These are phyloP conservation scores for Diaporthe sp. DNA, from an alignment of 2,329 filamentous ascomycete species.

Conservation along the genomic window DNA sequence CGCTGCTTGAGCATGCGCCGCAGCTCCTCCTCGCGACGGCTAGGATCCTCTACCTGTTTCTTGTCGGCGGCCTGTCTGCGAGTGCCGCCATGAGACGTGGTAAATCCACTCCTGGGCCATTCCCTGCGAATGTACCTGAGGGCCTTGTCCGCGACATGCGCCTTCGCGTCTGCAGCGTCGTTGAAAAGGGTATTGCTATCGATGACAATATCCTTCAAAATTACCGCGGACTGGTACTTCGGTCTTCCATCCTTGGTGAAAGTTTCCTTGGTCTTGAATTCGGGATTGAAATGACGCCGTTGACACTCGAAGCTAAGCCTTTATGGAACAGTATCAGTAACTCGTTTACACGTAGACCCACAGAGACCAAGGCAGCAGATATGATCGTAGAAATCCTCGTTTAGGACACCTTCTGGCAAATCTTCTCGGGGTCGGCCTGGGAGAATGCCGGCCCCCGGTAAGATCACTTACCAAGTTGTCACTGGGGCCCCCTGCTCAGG, in stretches of 20 bases:
- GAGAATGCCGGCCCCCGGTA: too few species aligned
- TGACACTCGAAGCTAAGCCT: slow-evolving; percentile 42
- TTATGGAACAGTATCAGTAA: neutral
- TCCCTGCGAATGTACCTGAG: slow-evolving; percentile 31
- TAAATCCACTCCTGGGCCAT: slow-evolving; percentile 4
- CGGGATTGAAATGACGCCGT: slow-evolving; percentile 43
- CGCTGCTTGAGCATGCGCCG: slow-evolving; percentile 32
- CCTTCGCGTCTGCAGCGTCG: slow-evolving; percentile 31
- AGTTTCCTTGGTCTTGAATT: neutral
- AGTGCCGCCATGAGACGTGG: neutral
- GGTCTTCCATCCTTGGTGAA: slow-evolving; percentile 14
- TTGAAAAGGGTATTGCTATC: neutral
- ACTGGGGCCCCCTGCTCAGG: slow-evolving; percentile 12
- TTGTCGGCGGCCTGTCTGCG: neutral
- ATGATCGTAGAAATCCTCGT: neutral
- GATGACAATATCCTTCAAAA: slow-evolving; percentile 27
- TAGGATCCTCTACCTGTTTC: neutral
- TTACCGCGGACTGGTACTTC: slow-evolving; percentile 34
- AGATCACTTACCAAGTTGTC: slow-evolving; percentile 19
- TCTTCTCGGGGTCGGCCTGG: neutral
- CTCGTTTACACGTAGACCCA: too few species aligned
- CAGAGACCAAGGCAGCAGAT: neutral
- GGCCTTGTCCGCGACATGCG: slow-evolving; percentile 38
- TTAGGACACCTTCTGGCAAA: too few species aligned
- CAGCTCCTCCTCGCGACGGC: slow-evolving; percentile 1